Percentiles rank a stretch among this genome's conserved stretches.
Evolutionary conservation across 208 protist genomes (phyloP).

Genomic region (Leishmania martiniquensis): DNA sequence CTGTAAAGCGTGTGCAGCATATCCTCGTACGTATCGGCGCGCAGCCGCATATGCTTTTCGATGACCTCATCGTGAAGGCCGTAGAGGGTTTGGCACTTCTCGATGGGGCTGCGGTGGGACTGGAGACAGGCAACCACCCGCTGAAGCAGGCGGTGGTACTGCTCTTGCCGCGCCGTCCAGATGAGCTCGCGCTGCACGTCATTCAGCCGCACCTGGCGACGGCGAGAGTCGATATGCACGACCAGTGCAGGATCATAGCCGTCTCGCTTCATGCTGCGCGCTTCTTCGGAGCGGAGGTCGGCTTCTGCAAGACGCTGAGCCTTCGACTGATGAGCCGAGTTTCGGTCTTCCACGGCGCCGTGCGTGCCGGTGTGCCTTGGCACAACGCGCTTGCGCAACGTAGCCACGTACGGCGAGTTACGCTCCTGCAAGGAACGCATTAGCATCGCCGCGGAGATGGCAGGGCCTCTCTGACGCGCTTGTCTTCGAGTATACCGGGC

Average conservation of each 20-base stretch:
- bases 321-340: slow-evolving; percentile 17
- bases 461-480: not conserved
- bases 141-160: slow-evolving; percentile 58
- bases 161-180: slow-evolving; percentile 58
- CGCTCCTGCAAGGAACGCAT: slow-evolving; percentile 7
- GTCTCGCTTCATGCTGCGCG: not conserved
- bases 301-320: slow-evolving; percentile 14
- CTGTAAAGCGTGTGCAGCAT: slow-evolving; percentile 78
- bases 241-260: slow-evolving; percentile 63
- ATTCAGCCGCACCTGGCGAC: slow-evolving; percentile 48
- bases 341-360: slow-evolving; percentile 11
- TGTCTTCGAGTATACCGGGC: not conserved
- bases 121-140: slow-evolving; percentile 65
- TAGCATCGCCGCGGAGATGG: slow-evolving; percentile 7
- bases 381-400: slow-evolving; percentile 13
- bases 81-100: slow-evolving; percentile 66
- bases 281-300: slow-evolving; percentile 17
- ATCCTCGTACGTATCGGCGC: slow-evolving; percentile 83
- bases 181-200: slow-evolving; percentile 50
- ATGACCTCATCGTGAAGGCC: slow-evolving; percentile 72
- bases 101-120: slow-evolving; percentile 64
- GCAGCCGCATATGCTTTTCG: slow-evolving; percentile 59
- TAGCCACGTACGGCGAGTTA: slow-evolving; percentile 16
- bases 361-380: slow-evolving; percentile 26
- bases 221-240: slow-evolving; percentile 47